Base-by-base conservation (phyloP, 306 rosid species). In the Quercus cerris region DNA sequence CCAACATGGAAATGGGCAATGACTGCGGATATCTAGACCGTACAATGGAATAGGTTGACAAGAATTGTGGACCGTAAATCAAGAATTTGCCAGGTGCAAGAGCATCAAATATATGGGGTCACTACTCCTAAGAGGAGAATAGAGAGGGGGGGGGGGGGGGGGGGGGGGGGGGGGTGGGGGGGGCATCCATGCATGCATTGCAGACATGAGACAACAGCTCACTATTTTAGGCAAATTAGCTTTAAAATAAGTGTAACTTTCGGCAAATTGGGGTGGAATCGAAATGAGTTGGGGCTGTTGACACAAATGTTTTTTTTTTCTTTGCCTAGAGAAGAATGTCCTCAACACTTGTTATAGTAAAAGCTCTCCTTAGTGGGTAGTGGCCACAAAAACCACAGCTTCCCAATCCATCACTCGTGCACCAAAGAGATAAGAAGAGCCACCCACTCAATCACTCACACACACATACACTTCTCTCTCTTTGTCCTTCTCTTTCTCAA, bases 301-400 rank as follows among this genome's bases (percentile, higher is more conserved):
- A 76, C 74, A 84, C 41, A 83, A 55, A 68, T 41, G 19, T 52
- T 19, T 77, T 41, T 33, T 80, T 85, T 77, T 41, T n/a, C 81
- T 85, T 82, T 81, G 78, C 56, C 84, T 25, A 17, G 71, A 64
- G 72, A 15, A 87, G 84, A 81, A 84, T 85, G 57, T 85, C 72
- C 19, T 73, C 77, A 77, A 27, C 27, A 59, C 88, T 74, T 67
- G 55, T 70, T 84, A 51, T 77, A 77, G 84, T 76, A 81, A 85
- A 87, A 77, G 79, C 75, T 66, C 67, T 62, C 68, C 73, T 86
- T 83, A 83, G 86, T 82, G 19, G 4, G 46, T 8, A 41, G 46
- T 41, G 46, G 11, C 46, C 46, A 41, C 3, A 41, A 41, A 38
- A 8, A 41, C 49, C 64, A 77, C 58, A 70, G 52, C 19, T 22